These are phyloP conservation scores for Talaromyces albobiverticillius DNA, from an alignment of 2,329 filamentous ascomycete genomes.

Conservation along the genomic window DNA sequence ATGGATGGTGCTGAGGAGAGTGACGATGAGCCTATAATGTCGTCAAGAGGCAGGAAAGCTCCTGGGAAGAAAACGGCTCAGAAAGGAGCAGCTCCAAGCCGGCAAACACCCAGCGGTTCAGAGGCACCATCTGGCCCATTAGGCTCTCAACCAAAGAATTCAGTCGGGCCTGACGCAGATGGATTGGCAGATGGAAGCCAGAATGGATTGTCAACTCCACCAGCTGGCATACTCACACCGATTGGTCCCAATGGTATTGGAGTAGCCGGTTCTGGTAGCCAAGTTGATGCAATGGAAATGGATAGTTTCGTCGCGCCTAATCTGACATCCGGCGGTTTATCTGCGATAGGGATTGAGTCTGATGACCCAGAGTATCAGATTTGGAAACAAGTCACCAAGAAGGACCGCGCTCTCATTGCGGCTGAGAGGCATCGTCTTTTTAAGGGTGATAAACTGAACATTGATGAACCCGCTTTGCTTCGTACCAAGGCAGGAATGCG, in stretches of 20 bases:
- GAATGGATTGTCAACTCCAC: conserved; percentile 83
- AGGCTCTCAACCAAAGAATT: conserved; percentile 48
- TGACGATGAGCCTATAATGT: conserved; percentile 98
- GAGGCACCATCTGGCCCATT: conserved; percentile 68
- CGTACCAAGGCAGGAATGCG: conserved; percentile 86
- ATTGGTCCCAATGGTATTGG: conserved; percentile 67
- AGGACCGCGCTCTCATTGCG: conserved; percentile 80
- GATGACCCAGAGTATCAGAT: conserved; percentile 91
- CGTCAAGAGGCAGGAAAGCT: conserved; percentile 86
- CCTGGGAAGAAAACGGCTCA: conserved; percentile 75
- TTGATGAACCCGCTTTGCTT: conserved; percentile 82
- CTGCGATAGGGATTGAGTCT: conserved; percentile 72
- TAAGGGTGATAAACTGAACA: conserved; percentile 76
- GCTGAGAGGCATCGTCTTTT: conserved; percentile 86
- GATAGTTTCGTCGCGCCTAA: conserved; percentile 68
- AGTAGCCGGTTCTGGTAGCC: conserved; percentile 59
- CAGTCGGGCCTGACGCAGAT: conserved; percentile 69
- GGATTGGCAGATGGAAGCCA: conserved; percentile 67
- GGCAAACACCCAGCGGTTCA: conserved; percentile 71
- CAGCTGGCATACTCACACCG: conserved; percentile 73
- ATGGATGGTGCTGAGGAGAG: conserved; percentile 84
- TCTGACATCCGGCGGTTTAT: conserved; percentile 64
- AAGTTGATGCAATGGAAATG: conserved; percentile 81
- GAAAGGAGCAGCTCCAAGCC: conserved; percentile 61
- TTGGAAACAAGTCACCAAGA: conserved; percentile 99